Percentiles rank a stretch among this genome's conserved stretches.
These are phyloP conservation scores for Solidago caesia DNA, from an alignment of 129 eudicot genomes.

Conservation along the genomic window DNA sequence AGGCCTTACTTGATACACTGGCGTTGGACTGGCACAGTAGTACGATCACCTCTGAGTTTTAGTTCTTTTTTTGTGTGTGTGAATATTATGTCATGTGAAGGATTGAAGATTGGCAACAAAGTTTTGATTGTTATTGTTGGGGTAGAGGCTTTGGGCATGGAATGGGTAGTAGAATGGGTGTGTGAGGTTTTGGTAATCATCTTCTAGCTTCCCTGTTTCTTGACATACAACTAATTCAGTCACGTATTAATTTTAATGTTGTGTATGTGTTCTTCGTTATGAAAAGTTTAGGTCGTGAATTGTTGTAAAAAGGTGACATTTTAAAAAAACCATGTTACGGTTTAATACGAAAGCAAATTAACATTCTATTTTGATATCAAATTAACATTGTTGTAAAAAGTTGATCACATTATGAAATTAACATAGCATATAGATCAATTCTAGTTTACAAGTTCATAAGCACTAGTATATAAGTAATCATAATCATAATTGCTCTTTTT, in stretches of 20 bases:
- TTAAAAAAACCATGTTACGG: no score
- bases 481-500: neutral
- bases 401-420: no score
- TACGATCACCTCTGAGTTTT: conserved; percentile 31
- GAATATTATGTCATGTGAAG: neutral
- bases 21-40: conserved; percentile 97
- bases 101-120: conserved; percentile 33
- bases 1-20: conserved; percentile 82
- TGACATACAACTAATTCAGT: conserved; percentile 2
- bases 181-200: conserved; percentile 83
- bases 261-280: no score
- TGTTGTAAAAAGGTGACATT: no score
- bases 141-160: conserved; percentile 95
- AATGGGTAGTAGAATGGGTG: conserved; percentile 81
- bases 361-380: no score
- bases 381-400: no score
- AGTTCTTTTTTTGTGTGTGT: neutral
- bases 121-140: conserved; percentile 63
- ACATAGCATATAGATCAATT: no score
- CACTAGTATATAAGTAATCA: no score
- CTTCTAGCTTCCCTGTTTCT: neutral
- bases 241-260: neutral
- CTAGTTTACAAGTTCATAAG: no score
- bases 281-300: no score
- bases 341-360: no score